phyloP scores from a whole-genome alignment of 805 yeast species.

The Ogataea minuta region DNA sequence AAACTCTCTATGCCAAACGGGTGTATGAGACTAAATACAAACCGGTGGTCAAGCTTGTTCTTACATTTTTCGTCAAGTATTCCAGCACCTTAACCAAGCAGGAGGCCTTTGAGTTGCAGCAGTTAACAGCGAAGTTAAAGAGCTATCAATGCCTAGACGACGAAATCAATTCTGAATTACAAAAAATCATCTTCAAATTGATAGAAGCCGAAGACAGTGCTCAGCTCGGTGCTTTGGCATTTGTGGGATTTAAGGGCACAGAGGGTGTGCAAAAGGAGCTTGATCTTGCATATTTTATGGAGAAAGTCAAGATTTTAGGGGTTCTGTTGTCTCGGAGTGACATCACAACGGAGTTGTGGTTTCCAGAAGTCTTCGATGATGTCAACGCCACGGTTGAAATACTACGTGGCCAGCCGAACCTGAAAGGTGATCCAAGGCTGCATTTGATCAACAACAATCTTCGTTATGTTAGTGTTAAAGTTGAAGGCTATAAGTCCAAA shows the following conservation, averaged over 20 bases:
- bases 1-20: neutral
- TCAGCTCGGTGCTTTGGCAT: conserved; percentile 6
- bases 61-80: conserved; percentile 4
- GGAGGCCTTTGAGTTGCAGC: neutral
- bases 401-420: conserved; percentile 8
- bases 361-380: conserved; percentile 10
- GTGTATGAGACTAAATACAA: neutral
- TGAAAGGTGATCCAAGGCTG: conserved; percentile 7
- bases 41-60: neutral
- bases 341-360: conserved; percentile 13
- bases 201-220: conserved; percentile 3
- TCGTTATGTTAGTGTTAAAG: conserved; percentile 19
- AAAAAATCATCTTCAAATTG: conserved; percentile 5
- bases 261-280: conserved; percentile 8
- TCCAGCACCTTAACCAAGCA: neutral
- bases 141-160: neutral
- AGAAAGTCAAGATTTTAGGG: conserved; percentile 21
- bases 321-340: conserved; percentile 10
- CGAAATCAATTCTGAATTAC: conserved; percentile 5
- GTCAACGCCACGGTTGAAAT: conserved; percentile 7
- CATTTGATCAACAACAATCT: conserved; percentile 18
- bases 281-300: conserved; percentile 18
- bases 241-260: conserved; percentile 1
- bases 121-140: neutral
- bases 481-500: conserved; percentile 4